phyloP scores from a whole-genome alignment of 495 filamentous ascomycete genomes.

The Hypoxylon cercidicola region DNA sequence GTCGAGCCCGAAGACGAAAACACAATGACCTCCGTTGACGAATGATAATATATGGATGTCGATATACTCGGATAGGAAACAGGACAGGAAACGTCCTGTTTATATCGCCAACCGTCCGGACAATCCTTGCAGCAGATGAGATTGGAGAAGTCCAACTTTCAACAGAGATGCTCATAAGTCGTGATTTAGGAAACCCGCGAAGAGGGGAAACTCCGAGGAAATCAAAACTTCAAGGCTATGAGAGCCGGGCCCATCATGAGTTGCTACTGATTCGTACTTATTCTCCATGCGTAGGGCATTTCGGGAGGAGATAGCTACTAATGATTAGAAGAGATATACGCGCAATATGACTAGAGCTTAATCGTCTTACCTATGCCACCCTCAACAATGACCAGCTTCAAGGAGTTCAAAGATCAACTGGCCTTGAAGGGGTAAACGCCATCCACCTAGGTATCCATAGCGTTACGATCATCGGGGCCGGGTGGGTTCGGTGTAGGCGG shows the following conservation, averaged over 20 bases:
- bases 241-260: background rate
- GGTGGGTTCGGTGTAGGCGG: slow-evolving; percentile 41
- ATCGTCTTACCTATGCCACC: slow-evolving; percentile 23
- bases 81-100: slow-evolving; percentile 7
- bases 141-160: slow-evolving; percentile 1
- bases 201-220: background rate
- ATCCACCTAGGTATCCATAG: slow-evolving; percentile 19
- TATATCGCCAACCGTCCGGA: background rate
- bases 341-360: background rate
- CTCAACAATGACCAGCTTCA: slow-evolving; percentile 4
- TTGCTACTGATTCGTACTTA: background rate
- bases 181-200: background rate
- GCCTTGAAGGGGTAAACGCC: slow-evolving; percentile 10
- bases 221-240: background rate
- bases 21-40: background rate
- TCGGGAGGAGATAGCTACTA: slow-evolving; percentile 4
- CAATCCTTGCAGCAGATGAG: slow-evolving; percentile 2
- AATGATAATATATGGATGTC: slow-evolving; percentile 19
- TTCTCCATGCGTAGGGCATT: slow-evolving; percentile 7
- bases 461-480: slow-evolving; percentile 24
- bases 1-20: background rate
- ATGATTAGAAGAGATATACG: slow-evolving; percentile 20
- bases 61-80: background rate
- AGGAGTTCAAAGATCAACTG: slow-evolving; percentile 4
- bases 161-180: slow-evolving; percentile 9